Conservation (phyloP, 2,329 filamentous ascomycete genomes). For the Aspergillus sp. region DNA sequence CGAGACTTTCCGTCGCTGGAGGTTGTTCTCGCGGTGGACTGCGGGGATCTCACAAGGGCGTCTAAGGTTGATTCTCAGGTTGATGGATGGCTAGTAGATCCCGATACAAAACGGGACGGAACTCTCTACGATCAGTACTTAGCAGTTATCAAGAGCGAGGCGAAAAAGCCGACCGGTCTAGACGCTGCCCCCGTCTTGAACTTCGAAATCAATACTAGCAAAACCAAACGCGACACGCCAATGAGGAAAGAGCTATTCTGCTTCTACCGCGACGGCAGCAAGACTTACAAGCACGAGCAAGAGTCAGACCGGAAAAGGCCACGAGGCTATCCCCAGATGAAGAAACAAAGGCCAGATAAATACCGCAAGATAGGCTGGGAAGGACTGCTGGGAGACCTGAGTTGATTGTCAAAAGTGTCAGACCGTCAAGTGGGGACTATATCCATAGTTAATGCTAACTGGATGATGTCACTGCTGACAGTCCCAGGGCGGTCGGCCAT, state of each 20-base stretch:
- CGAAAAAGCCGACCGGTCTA: neutral
- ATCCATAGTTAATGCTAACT: too few species aligned
- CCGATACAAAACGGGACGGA: conserved; percentile 1
- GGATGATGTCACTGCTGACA: too few species aligned
- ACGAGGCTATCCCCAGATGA: neutral
- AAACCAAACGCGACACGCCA: neutral
- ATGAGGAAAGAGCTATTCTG: neutral
- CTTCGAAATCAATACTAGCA: conserved; percentile 25
- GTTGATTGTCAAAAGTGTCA: too few species aligned
- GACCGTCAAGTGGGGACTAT: too few species aligned
- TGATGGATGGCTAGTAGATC: conserved; percentile 32
- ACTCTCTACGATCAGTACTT: conserved; percentile 22
- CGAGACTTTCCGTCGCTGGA: conserved; percentile 37
- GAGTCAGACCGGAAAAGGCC: conserved; percentile 12
- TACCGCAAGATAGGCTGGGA: conserved; percentile 16
- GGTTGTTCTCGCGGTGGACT: conserved; percentile 37
- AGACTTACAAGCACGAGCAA: neutral
- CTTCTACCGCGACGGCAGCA: neutral
- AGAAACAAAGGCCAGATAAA: too few species aligned
- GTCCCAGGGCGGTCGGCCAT: too few species aligned
- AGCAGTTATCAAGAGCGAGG: conserved; percentile 5
- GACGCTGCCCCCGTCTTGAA: conserved; percentile 26
- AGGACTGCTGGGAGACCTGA: conserved; percentile 34
- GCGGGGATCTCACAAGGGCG: conserved; percentile 26
- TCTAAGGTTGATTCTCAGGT: conserved; percentile 19